Percentiles rank a stretch among this genome's conserved stretches.
phyloP scores from a whole-genome alignment of 495 filamentous ascomycete species.

The Pseudomonodictys pantanalensis region DNA sequence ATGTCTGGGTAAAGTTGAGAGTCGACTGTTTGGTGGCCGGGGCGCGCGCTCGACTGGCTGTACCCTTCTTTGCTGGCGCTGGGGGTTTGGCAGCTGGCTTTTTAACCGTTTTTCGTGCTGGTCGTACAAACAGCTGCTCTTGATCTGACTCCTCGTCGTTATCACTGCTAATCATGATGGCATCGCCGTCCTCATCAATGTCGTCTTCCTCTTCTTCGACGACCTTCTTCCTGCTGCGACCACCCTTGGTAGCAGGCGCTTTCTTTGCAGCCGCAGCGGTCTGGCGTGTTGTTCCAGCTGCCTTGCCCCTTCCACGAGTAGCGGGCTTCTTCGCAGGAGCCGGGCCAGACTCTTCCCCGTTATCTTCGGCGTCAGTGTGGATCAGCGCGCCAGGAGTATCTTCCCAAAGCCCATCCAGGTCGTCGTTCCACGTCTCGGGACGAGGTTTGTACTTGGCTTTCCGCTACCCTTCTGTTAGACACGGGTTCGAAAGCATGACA shows the following conservation, averaged over 20 bases:
- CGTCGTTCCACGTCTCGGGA: conserved; percentile 81
- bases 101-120: conserved; percentile 47
- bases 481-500: neutral
- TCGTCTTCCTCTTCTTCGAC: conserved; percentile 52
- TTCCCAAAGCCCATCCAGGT: conserved; percentile 80
- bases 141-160: conserved; percentile 65
- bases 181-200: conserved; percentile 36
- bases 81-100: conserved; percentile 47
- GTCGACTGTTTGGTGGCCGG: conserved; percentile 63
- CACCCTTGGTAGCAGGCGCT: conserved; percentile 40
- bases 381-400: conserved; percentile 72
- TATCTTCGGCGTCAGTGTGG: conserved; percentile 54
- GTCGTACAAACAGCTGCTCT: conserved; percentile 52
- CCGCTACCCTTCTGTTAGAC: conserved; percentile 35
- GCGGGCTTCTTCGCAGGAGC: conserved; percentile 39
- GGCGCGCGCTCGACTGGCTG: conserved; percentile 33
- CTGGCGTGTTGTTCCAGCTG: conserved; percentile 43
- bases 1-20: conserved; percentile 66
- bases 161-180: conserved; percentile 55
- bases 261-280: conserved; percentile 43
- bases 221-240: conserved; percentile 40
- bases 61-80: conserved; percentile 43
- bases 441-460: conserved; percentile 67
- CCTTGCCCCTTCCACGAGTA: conserved; percentile 51
- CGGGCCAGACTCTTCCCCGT: conserved; percentile 50